A percentile compares a stretch with the other conserved stretches of the same genome.
phyloP scores from a whole-genome alignment of 2,329 filamentous ascomycete genomes.

The Fusarium anguioides region DNA sequence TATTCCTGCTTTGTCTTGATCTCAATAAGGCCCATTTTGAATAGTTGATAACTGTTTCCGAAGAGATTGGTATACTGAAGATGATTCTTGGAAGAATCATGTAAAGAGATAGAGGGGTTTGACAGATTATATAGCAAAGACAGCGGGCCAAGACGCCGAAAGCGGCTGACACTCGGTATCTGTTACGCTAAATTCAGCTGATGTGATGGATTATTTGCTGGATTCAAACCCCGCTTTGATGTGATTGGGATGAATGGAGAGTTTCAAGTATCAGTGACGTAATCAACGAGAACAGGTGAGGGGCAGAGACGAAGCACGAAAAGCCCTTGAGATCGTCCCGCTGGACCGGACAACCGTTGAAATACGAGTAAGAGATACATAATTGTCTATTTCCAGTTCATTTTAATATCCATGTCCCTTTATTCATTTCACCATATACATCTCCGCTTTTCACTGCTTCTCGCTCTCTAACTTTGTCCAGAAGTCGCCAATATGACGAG shows the following conservation, averaged over 20 bases:
- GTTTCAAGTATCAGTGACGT: background rate
- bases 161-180: background rate
- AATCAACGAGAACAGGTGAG: background rate
- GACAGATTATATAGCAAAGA: background rate
- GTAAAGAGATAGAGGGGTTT: background rate
- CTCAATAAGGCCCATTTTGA: background rate
- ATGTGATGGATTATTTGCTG: background rate
- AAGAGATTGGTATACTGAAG: no score
- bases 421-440: no score
- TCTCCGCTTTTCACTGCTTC: no score
- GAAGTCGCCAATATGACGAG: conserved; percentile 18
- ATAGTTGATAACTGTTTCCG: no score
- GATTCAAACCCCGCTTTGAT: background rate
- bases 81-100: background rate
- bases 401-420: no score
- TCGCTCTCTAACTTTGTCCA: conserved; percentile 22
- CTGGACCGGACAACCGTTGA: no score
- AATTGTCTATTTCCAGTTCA: no score
- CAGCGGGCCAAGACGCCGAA: background rate
- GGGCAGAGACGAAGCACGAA: no score
- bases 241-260: background rate
- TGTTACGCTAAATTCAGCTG: background rate
- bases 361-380: no score
- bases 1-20: background rate
- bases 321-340: no score